Evolutionary conservation across 345 rosid genomes (phyloP).

Genomic region (Chamaenerion angustifolium): DNA sequence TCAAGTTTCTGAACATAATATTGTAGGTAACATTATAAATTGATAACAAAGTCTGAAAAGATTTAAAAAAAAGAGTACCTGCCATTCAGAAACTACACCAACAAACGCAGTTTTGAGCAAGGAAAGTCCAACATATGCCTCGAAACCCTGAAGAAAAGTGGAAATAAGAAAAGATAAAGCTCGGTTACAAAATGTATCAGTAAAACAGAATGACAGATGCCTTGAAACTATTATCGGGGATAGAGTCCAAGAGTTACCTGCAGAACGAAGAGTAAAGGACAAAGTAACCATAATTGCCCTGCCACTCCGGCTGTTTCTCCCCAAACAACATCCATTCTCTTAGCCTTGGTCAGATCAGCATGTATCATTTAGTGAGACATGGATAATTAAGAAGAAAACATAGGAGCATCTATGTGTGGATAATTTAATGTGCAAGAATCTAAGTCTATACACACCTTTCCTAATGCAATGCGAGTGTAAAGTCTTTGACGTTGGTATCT

Average conservation of each 20-base stretch:
- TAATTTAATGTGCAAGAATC: neutral
- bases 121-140: constrained; percentile 82
- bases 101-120: constrained; percentile 66
- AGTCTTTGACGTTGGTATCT: constrained; percentile 98
- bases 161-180: neutral
- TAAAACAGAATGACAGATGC: no score
- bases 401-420: no score
- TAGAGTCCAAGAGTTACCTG: constrained; percentile 41
- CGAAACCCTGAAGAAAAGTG: constrained; percentile 55
- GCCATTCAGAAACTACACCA: constrained; percentile 81
- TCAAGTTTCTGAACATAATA: neutral
- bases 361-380: no score
- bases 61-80: constrained; percentile 45
- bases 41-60: neutral
- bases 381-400: no score
- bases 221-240: neutral
- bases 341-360: constrained; percentile 39
- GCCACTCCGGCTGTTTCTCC: constrained; percentile 98
- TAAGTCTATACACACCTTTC: constrained; percentile 46
- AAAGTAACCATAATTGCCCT: constrained; percentile 89
- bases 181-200: no score
- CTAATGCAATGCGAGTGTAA: constrained; percentile 94
- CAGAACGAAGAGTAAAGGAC: constrained; percentile 80
- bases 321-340: constrained; percentile 99
- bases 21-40: neutral